Conservation (phyloP, 305 asterid species). For the Solanum chacoense region DNA sequence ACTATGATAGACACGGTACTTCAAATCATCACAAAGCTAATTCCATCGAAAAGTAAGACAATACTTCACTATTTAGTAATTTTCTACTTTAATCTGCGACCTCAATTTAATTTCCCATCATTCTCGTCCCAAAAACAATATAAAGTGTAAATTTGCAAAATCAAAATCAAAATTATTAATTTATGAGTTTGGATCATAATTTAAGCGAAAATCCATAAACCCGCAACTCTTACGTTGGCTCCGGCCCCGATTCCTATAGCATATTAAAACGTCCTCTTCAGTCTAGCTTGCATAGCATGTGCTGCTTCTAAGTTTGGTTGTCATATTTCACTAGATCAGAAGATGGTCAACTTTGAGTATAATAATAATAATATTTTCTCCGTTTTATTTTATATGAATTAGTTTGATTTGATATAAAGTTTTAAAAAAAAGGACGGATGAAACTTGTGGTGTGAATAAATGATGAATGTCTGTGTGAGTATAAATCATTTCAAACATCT, state of each 20-base stretch:
- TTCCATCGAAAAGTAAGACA: fast-evolving
- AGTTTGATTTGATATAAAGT: too few species aligned
- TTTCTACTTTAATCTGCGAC: too few species aligned
- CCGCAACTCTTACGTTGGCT: background rate
- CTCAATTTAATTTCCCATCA: background rate
- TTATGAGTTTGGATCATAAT: background rate
- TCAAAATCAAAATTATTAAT: too few species aligned
- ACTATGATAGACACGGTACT: background rate
- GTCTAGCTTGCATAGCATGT: background rate
- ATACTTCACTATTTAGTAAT: fast-evolving
- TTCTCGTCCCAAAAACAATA: background rate
- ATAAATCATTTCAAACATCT: background rate
- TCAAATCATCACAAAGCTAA: too few species aligned
- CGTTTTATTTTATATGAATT: too few species aligned
- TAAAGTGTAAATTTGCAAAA: too few species aligned
- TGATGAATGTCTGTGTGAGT: background rate
- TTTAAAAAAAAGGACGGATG: too few species aligned
- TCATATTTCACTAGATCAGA: background rate
- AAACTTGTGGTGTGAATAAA: background rate
- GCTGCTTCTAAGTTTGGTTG: background rate
- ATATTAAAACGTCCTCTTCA: background rate
- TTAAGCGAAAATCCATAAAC: too few species aligned
- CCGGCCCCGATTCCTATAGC: background rate
- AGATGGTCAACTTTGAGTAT: background rate
- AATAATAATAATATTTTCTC: too few species aligned